phyloP scores from a whole-genome alignment of 345 rosid species.

The Ricinus communis region DNA sequence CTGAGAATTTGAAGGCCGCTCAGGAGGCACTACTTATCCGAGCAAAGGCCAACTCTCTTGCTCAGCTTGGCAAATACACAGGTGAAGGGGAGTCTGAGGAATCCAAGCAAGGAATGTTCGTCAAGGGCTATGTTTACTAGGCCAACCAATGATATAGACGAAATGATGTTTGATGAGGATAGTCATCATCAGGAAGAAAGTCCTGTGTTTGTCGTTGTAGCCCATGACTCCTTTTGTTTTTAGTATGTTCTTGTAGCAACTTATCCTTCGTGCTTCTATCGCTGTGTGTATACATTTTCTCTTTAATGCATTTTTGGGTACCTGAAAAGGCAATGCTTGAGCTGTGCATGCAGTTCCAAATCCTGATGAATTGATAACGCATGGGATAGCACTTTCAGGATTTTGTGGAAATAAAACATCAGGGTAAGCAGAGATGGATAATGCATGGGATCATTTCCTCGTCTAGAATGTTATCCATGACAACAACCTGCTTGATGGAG shows the following conservation, averaged over 20 bases:
- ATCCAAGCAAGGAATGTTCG: slow-evolving; percentile 88
- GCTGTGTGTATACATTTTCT: not conserved
- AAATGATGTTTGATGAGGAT: not conserved
- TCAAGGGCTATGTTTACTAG: slow-evolving; percentile 76
- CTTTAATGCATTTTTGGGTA: not conserved
- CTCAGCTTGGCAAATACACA: slow-evolving; percentile 91
- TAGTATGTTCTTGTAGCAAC: not conserved
- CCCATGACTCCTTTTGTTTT: not conserved
- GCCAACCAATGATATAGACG: slow-evolving; percentile 9
- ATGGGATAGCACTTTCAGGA: too few species aligned
- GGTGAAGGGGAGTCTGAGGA: slow-evolving; percentile 87
- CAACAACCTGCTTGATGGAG: too few species aligned
- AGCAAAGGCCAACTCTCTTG: slow-evolving; percentile 83
- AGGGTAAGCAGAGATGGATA: too few species aligned
- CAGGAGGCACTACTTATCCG: slow-evolving; percentile 63
- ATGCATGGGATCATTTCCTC: too few species aligned
- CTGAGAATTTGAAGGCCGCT: slow-evolving; percentile 76
- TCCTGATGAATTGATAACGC: too few species aligned
- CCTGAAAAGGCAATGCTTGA: too few species aligned
- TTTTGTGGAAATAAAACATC: too few species aligned
- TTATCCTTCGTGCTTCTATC: not conserved
- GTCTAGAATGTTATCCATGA: too few species aligned
- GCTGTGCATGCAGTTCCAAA: too few species aligned
- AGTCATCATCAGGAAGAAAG: not conserved
- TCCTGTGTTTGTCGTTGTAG: not conserved